Conservation (phyloP, 2,329 filamentous ascomycete genomes). For the Epichloe typhina region DNA sequence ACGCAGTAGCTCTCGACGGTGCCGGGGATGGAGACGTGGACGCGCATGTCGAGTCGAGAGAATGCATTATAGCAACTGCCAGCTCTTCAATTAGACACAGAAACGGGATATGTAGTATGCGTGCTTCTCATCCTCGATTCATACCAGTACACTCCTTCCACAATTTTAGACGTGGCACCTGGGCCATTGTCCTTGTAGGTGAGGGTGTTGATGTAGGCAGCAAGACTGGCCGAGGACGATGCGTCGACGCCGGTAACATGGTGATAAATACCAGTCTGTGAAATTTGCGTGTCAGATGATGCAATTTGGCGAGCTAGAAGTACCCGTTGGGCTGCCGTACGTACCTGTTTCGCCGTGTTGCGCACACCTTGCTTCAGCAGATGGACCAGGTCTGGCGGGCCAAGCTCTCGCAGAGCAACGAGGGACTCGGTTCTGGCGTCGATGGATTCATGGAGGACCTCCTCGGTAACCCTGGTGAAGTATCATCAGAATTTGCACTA, state of each 20-base stretch:
- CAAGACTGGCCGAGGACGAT: slow-evolving; percentile 90
- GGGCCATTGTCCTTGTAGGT: slow-evolving; percentile 81
- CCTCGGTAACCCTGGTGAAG: slow-evolving; percentile 68
- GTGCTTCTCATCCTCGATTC: slow-evolving; percentile 9
- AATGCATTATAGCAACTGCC: slow-evolving; percentile 92
- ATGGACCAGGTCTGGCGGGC: slow-evolving; percentile 90
- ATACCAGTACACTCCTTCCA: slow-evolving; percentile 88
- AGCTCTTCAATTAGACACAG: not conserved
- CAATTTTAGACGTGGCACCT: slow-evolving; percentile 61
- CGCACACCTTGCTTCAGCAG: slow-evolving; percentile 62
- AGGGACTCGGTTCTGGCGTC: slow-evolving; percentile 87
- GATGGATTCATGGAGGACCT: slow-evolving; percentile 80
- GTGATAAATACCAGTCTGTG: slow-evolving; percentile 81
- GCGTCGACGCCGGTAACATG: slow-evolving; percentile 96
- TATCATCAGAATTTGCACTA: slow-evolving; percentile 11
- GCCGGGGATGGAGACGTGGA: slow-evolving; percentile 93
- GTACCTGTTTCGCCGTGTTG: slow-evolving; percentile 43
- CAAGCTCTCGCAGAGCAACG: slow-evolving; percentile 75
- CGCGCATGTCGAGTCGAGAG: slow-evolving; percentile 93
- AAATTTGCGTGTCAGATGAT: slow-evolving; percentile 6
- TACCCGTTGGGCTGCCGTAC: slow-evolving; percentile 14
- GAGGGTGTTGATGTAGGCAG: slow-evolving; percentile 95
- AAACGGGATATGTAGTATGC: too few species aligned
- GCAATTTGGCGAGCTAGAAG: not conserved
- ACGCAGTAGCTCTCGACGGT: slow-evolving; percentile 96